Percentiles rank a stretch among this genome's conserved stretches.
Conservation (phyloP, 163 green algal species). For the Smithsoniella earleae region DNA sequence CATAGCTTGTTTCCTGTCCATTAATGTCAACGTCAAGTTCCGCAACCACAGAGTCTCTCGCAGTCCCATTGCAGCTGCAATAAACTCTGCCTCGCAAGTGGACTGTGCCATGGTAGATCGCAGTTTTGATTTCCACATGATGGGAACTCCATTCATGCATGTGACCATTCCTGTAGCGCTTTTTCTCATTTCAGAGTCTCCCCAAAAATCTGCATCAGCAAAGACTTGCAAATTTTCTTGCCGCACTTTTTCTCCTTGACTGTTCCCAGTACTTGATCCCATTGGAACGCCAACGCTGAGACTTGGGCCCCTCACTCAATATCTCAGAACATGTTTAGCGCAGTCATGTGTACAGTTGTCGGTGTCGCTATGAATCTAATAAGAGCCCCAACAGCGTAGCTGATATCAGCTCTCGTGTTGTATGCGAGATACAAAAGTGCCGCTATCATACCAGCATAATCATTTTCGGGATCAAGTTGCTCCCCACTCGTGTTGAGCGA, state of each 20-base stretch:
- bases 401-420: conserved; percentile 40
- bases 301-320: conserved; percentile 22
- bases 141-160: conserved; percentile 31
- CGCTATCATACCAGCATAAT: conserved; percentile 39
- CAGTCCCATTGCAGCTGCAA: conserved; percentile 33
- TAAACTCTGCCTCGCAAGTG: no score
- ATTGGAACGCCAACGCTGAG: conserved; percentile 25
- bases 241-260: no score
- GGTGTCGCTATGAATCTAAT: conserved; percentile 37
- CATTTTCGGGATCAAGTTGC: neutral
- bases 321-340: conserved; percentile 35
- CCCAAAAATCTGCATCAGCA: conserved; percentile 37
- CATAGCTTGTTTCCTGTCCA: neutral
- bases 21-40: conserved; percentile 36
- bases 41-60: conserved; percentile 41
- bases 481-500: neutral
- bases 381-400: conserved; percentile 35
- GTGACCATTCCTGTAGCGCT: conserved; percentile 41
- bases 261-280: no score
- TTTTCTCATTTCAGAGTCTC: conserved; percentile 30
- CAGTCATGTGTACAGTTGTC: conserved; percentile 23
- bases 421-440: conserved; percentile 36
- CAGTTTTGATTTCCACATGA: conserved; percentile 40
- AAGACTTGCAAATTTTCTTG: conserved; percentile 25
- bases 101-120: conserved; percentile 43